phyloP scores from a whole-genome alignment of 1,284 basidiomycete species.

The Leccinum griseonigrum region DNA sequence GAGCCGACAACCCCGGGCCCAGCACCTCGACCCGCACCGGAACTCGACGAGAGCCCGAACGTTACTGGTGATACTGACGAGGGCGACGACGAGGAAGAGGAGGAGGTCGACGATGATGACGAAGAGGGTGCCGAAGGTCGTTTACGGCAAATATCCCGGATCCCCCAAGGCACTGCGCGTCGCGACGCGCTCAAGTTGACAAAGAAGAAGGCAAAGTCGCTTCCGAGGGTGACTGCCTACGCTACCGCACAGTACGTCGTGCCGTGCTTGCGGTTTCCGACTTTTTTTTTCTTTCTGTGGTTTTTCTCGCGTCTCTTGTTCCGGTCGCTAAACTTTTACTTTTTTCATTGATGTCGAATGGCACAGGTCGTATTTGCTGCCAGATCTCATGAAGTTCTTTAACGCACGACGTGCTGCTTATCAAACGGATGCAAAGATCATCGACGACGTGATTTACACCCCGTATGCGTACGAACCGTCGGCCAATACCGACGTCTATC shows the following conservation, averaged over 20 bases:
- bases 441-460: conserved; percentile 83
- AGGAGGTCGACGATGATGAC: conserved; percentile 62
- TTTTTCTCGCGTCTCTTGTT: background rate
- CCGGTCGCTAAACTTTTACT: background rate
- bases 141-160: conserved; percentile 88
- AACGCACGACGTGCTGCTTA: conserved; percentile 79
- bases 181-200: conserved; percentile 88
- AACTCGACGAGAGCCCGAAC: conserved; percentile 47
- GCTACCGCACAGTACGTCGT: conserved; percentile 80
- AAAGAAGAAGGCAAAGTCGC: conserved; percentile 90
- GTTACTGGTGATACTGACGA: conserved; percentile 68
- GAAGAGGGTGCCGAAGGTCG: conserved; percentile 67
- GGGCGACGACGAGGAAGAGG: conserved; percentile 73
- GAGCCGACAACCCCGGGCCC: conserved; percentile 81
- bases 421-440: conserved; percentile 77
- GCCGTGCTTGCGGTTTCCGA: background rate
- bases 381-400: conserved; percentile 86
- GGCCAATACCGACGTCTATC: conserved; percentile 30
- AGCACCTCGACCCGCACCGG: conserved; percentile 45
- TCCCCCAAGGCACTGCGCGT: conserved; percentile 91
- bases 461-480: conserved; percentile 69
- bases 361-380: conserved; percentile 81
- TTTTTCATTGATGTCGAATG: background rate
- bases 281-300: background rate
- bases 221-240: conserved; percentile 95